These are phyloP conservation scores for Naegleria lovaniensis DNA, from an alignment of 208 protist genomes.

Conservation along the genomic window DNA sequence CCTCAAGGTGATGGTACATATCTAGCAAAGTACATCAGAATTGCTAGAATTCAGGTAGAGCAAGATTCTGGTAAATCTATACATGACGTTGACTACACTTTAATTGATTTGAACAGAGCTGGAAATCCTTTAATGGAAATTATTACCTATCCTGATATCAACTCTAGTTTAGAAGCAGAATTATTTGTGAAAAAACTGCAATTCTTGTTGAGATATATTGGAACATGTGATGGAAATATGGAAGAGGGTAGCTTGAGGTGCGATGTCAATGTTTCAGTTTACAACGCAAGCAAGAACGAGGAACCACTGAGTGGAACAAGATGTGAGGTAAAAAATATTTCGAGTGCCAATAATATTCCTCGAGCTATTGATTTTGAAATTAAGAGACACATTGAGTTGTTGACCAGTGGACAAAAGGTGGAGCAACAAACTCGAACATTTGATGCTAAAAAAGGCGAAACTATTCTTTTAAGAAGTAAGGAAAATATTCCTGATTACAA, in stretches of 20 bases:
- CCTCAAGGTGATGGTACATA: background rate
- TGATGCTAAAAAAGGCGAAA: conserved; percentile 39
- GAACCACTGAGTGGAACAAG: conserved; percentile 34
- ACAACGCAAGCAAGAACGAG: background rate
- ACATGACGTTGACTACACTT: conserved; percentile 38
- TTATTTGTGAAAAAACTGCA: conserved; percentile 48
- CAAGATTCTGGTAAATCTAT: conserved; percentile 57
- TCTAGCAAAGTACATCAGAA: background rate
- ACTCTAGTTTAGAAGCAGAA: conserved; percentile 40
- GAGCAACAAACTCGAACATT: conserved; percentile 45
- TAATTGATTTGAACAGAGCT: conserved; percentile 58
- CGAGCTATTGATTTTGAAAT: conserved; percentile 50
- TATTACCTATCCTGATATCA: conserved; percentile 48
- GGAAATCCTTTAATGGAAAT: conserved; percentile 57
- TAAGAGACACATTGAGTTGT: conserved; percentile 40
- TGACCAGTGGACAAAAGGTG: conserved; percentile 36
- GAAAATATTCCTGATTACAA: conserved; percentile 50
- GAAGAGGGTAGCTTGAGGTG: conserved; percentile 50
- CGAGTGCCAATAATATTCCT: conserved; percentile 37
- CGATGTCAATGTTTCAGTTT: conserved; percentile 56
- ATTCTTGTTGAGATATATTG: conserved; percentile 43
- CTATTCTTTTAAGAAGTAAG: conserved; percentile 46
- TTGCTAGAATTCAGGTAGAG: conserved; percentile 38
- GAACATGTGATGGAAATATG: conserved; percentile 49
- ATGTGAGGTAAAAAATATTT: conserved; percentile 59